Percentiles rank a stretch among this genome's conserved stretches.
phyloP scores from a whole-genome alignment of 2,329 filamentous ascomycete genomes.

The Diaporthe longicolla region DNA sequence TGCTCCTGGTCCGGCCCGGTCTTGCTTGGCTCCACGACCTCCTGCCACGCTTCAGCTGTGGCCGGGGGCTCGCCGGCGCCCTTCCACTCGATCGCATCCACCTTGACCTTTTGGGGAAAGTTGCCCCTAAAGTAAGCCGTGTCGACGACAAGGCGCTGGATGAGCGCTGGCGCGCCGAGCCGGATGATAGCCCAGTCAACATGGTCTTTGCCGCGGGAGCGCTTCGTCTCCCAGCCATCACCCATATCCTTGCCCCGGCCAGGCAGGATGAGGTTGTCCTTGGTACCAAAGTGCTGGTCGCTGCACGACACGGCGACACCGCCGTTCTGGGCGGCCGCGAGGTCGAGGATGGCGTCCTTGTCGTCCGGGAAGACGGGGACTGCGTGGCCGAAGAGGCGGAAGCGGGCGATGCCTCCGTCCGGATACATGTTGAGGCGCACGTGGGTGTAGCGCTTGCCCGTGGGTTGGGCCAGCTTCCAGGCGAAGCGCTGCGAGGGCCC shows the following conservation, averaged over 20 bases:
- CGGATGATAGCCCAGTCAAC: constrained; percentile 86
- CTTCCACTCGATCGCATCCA: constrained; percentile 73
- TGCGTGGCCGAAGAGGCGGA: constrained; percentile 82
- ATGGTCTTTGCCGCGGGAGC: constrained; percentile 79
- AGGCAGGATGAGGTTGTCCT: constrained; percentile 84
- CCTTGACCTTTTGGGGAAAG: constrained; percentile 81
- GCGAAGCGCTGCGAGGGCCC: constrained; percentile 81
- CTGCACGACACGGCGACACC: constrained; percentile 82
- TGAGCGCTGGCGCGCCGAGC: constrained; percentile 75
- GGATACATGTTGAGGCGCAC: constrained; percentile 88
- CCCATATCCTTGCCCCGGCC: constrained; percentile 88
- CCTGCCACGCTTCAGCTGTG: constrained; percentile 73
- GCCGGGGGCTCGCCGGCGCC: constrained; percentile 67
- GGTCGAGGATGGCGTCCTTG: constrained; percentile 76
- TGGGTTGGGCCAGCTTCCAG: constrained; percentile 74
- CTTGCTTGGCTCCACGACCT: constrained; percentile 76
- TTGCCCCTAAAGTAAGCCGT: constrained; percentile 89
- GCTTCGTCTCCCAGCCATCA: constrained; percentile 88
- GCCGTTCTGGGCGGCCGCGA: constrained; percentile 84
- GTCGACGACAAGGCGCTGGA: constrained; percentile 80
- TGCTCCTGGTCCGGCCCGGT: constrained; percentile 82
- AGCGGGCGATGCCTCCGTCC: constrained; percentile 86
- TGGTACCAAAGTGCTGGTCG: constrained; percentile 88
- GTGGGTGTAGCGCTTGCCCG: constrained; percentile 80
- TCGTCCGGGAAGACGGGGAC: constrained; percentile 82